Evolutionary conservation across 1,284 basidiomycete genomes (phyloP), one percentile per base, ranked within the genome.

Genomic region (Spongispora temasekensis): DNA sequence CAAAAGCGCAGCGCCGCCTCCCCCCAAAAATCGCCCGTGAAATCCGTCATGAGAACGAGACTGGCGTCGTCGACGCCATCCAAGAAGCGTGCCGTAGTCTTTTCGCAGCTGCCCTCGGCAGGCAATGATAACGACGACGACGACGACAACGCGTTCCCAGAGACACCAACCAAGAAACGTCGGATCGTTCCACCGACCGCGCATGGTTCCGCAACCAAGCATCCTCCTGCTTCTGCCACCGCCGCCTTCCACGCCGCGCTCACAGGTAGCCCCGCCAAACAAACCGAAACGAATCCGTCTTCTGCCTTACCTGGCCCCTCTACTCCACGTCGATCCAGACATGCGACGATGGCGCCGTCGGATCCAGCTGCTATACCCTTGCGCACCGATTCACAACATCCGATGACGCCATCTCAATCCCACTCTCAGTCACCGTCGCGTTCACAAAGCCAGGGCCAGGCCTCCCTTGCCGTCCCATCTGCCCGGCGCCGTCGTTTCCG

Each of bases 121-220:
- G 46, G 30, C 6, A 28, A 56, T 5, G 44, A 31, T 4, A 56
- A 48, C 2, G n/a, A 42, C 17, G 42, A 55, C 13, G 37, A 54
- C 15, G 12, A 31, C 48, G 17, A 48, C 12, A 48, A 28, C 10
- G 23, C 63, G 5, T 64, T 71, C 21, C 62, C 61, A 0, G 73
- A 70, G 53, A 76, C 72, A 2, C 71, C 70, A 1, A 75, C 69
- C 30, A 74, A 73, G 58, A 76, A 58, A 60, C 72, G 67, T 12
- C 62, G 66, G 25, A 28, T 50, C 23, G 4, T 23, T 27, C 5
- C 31, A 25, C 62, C 61, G 7, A 64, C 65, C 7, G 35, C 32
- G n/a, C 69, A 73, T 32, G 25, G 4, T 12, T 65, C 67, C 3
- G 61, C 65, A 2, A 5, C 54, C 0, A 74, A 67, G 46, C 57